phyloP scores from a whole-genome alignment of 257 asterid genomes.

The Solanum sitiens region DNA sequence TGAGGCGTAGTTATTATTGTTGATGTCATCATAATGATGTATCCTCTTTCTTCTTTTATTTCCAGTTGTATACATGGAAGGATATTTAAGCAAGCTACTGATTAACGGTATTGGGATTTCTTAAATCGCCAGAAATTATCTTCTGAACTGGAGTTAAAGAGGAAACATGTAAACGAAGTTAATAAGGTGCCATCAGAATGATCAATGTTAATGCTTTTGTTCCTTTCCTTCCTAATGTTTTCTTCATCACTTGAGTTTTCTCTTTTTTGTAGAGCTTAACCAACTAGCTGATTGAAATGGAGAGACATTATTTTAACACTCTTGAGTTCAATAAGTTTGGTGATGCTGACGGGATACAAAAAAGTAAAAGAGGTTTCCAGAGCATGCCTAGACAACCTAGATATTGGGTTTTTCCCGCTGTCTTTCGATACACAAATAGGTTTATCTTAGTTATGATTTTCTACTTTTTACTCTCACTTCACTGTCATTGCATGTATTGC shows the following conservation, averaged over 20 bases:
- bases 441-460: background rate
- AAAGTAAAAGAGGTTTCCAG: slow-evolving; percentile 28
- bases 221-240: slow-evolving; percentile 2
- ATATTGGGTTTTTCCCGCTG: slow-evolving; percentile 17
- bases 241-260: background rate
- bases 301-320: slow-evolving; percentile 78
- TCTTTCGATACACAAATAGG: background rate
- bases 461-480: background rate
- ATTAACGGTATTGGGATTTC: slow-evolving; percentile 67
- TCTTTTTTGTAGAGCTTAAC: slow-evolving; percentile 43
- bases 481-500: background rate
- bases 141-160: slow-evolving; percentile 76
- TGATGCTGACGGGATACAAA: slow-evolving; percentile 32
- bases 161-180: slow-evolving; percentile 42
- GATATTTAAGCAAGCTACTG: slow-evolving; percentile 77
- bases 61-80: slow-evolving; percentile 53
- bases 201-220: background rate
- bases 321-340: slow-evolving; percentile 73
- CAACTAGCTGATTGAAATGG: slow-evolving; percentile 70
- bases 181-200: slow-evolving; percentile 46
- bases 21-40: background rate
- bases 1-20: background rate
- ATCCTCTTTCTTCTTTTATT: slow-evolving; percentile 3
- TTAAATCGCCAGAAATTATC: slow-evolving; percentile 81
- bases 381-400: slow-evolving; percentile 50